Percentiles rank a stretch among this genome's conserved stretches.
Evolutionary conservation across 2,329 filamentous ascomycete genomes (phyloP).

Genomic region (Phyllosticta citrichinensis): DNA sequence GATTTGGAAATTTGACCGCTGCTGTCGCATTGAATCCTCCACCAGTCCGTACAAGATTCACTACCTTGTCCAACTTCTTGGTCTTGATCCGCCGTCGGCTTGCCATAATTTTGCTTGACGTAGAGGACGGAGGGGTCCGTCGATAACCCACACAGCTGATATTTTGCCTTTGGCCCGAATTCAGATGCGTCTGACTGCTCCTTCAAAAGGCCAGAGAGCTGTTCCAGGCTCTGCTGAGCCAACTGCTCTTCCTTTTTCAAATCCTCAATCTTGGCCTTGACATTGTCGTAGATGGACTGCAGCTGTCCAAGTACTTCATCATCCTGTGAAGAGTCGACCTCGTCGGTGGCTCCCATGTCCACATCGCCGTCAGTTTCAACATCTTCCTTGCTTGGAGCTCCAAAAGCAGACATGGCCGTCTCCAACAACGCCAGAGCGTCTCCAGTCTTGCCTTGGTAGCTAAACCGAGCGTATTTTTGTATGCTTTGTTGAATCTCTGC

Average conservation of each 20-base stretch:
- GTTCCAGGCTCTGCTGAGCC: background rate
- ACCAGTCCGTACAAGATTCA: conserved; percentile 2
- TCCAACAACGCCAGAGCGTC: conserved; percentile 30
- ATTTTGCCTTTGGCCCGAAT: background rate
- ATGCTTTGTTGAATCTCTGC: conserved; percentile 19
- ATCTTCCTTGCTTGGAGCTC: background rate
- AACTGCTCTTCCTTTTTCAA: conserved; percentile 1
- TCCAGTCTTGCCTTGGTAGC: conserved; percentile 18
- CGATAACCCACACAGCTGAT: conserved; percentile 8
- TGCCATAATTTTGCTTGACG: background rate
- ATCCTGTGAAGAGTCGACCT: conserved; percentile 11
- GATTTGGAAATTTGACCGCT: conserved; percentile 6
- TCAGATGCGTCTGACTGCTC: background rate
- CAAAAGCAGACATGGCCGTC: conserved; percentile 27
- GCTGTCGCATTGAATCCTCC: conserved; percentile 9
- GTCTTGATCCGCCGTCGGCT: background rate
- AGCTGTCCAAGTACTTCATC: conserved; percentile 18
- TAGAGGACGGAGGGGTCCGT: conserved; percentile 6
- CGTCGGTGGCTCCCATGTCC: conserved; percentile 27
- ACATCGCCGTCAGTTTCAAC: background rate
- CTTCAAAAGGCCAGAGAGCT: conserved; percentile 9
- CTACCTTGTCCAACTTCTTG: background rate
- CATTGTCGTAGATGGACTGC: conserved; percentile 20
- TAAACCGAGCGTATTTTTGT: conserved; percentile 9
- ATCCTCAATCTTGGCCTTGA: conserved; percentile 19